Conservation (phyloP, 805 yeast species). For the Helenozyma rhizophorensis region DNA sequence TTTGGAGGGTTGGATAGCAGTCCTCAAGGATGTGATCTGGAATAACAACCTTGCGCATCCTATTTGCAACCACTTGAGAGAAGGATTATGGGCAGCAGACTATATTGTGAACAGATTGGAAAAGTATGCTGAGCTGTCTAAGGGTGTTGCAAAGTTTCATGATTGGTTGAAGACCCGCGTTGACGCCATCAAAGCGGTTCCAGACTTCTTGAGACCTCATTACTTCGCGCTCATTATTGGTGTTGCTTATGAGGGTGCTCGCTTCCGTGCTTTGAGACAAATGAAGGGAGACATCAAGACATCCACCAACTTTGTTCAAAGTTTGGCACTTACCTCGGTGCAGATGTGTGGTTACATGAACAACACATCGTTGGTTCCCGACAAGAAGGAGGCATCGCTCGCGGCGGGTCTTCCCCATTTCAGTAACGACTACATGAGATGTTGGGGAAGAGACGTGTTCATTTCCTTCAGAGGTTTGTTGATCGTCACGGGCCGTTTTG, state of each 20-base stretch:
- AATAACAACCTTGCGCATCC: constrained; percentile 82
- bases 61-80: constrained; percentile 70
- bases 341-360: constrained; percentile 80
- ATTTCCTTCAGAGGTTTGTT: constrained; percentile 80
- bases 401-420: constrained; percentile 98
- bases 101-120: constrained; percentile 59
- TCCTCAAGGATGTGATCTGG: constrained; percentile 56
- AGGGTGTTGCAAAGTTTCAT: constrained; percentile 51
- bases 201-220: constrained; percentile 79
- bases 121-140: constrained; percentile 44
- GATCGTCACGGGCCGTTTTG: constrained; percentile 70
- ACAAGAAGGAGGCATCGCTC: constrained; percentile 59
- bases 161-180: constrained; percentile 69
- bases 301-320: constrained; percentile 72
- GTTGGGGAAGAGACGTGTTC: constrained; percentile 98
- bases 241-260: constrained; percentile 76
- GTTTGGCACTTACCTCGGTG: constrained; percentile 73
- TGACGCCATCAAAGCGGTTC: constrained; percentile 58
- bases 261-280: constrained; percentile 58
- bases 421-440: constrained; percentile 85
- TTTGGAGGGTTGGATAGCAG: constrained; percentile 85
- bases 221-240: constrained; percentile 83
- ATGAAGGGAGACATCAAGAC: constrained; percentile 51
- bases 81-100: constrained; percentile 89
- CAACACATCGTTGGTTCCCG: constrained; percentile 72